These are phyloP conservation scores for Aureobasidium sp. DNA, from an alignment of 2,329 filamentous ascomycete species.

Conservation along the genomic window DNA sequence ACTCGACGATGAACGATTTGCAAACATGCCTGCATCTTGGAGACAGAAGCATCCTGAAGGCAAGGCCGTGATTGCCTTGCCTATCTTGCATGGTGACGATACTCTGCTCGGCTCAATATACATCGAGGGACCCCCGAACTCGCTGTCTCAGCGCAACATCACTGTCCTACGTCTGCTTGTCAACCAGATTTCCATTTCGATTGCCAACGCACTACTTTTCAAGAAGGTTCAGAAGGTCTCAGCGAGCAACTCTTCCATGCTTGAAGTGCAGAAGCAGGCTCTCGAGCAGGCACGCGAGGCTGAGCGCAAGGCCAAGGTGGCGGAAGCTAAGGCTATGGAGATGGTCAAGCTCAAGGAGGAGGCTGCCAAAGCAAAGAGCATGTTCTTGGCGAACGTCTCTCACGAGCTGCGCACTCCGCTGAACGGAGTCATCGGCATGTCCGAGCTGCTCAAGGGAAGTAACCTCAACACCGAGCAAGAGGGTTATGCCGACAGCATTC, in stretches of 20 bases:
- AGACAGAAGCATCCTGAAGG: slow-evolving; percentile 61
- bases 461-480: slow-evolving; percentile 51
- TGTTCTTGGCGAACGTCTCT: slow-evolving; percentile 56
- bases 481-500: slow-evolving; percentile 56
- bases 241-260: slow-evolving; percentile 70
- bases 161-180: slow-evolving; percentile 59
- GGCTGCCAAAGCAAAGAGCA: slow-evolving; percentile 74
- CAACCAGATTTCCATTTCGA: slow-evolving; percentile 64
- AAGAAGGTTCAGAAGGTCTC: slow-evolving; percentile 68
- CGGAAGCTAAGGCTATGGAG: slow-evolving; percentile 67
- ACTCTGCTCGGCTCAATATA: slow-evolving; percentile 68
- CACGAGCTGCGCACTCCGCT: slow-evolving; percentile 53
- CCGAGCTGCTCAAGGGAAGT: slow-evolving; percentile 54
- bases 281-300: slow-evolving; percentile 65
- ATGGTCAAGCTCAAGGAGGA: slow-evolving; percentile 79
- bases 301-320: slow-evolving; percentile 68
- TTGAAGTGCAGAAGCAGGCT: slow-evolving; percentile 67
- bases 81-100: slow-evolving; percentile 66
- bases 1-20: slow-evolving; percentile 68
- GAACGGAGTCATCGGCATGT: slow-evolving; percentile 52
- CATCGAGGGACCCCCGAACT: slow-evolving; percentile 65
- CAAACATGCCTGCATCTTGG: slow-evolving; percentile 65
- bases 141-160: slow-evolving; percentile 63
- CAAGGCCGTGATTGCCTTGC: slow-evolving; percentile 71
- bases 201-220: slow-evolving; percentile 59